Conservation (phyloP, 495 filamentous ascomycete genomes). For the Aspergillus olivimuriae region DNA sequence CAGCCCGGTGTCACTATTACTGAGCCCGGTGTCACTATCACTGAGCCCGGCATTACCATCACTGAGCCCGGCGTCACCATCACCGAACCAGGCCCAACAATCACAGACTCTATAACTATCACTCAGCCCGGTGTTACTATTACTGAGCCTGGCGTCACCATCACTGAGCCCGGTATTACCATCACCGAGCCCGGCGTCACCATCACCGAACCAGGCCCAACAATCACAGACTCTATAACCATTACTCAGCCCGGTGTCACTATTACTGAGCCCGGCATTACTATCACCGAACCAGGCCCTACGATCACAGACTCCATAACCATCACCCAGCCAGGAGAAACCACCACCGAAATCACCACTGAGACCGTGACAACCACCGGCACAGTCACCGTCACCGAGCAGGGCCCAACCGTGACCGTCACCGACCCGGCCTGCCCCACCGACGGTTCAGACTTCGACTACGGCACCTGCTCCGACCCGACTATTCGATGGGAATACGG, state of each 20-base stretch:
- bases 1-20: background rate
- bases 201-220: background rate
- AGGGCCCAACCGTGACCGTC: constrained; percentile 4
- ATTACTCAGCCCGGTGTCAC: background rate
- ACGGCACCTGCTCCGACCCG: constrained; percentile 45
- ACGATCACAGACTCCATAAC: constrained; percentile 1
- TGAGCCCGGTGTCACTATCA: background rate
- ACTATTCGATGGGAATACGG: constrained; percentile 49
- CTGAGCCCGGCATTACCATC: background rate
- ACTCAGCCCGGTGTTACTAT: background rate
- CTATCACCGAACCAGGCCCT: background rate
- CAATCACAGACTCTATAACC: background rate
- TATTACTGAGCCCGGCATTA: background rate
- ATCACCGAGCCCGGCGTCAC: background rate
- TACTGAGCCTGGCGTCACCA: background rate
- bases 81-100: background rate
- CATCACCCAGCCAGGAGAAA: background rate
- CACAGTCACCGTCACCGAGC: constrained; percentile 6
- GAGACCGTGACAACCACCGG: constrained; percentile 8
- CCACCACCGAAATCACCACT: constrained; percentile 4
- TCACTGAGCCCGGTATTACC: background rate
- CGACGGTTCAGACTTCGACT: constrained; percentile 30
- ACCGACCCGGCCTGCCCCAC: constrained; percentile 3
- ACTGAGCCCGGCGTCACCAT: background rate
- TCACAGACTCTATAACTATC: background rate